Evolutionary conservation across 2,329 filamentous ascomycete species (phyloP).

Genomic region (Dothistroma pini): DNA sequence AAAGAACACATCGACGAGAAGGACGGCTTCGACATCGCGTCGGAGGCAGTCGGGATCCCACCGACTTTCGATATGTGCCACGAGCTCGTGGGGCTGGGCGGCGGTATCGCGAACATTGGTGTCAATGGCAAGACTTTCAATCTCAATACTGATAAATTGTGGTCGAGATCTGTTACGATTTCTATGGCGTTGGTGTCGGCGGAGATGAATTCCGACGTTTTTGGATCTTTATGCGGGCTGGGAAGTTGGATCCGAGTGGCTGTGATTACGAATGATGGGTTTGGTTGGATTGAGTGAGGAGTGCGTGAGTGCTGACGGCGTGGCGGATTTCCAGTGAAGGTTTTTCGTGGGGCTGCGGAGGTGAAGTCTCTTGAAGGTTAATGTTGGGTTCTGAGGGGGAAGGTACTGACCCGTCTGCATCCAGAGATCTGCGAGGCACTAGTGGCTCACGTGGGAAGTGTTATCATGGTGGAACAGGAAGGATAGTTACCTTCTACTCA

Average conservation of each 20-base stretch:
- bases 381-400: too few species aligned
- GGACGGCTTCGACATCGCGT: conserved; percentile 55
- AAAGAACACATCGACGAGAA: conserved; percentile 37
- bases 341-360: too few species aligned
- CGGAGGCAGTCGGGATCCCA: conserved; percentile 56
- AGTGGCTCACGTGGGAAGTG: too few species aligned
- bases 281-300: background rate
- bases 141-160: conserved; percentile 53
- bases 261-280: conserved; percentile 28
- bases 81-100: conserved; percentile 52
- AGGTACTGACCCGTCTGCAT: too few species aligned
- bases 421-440: background rate
- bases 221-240: conserved; percentile 23
- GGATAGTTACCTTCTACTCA: too few species aligned
- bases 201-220: conserved; percentile 28
- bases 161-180: conserved; percentile 46
- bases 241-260: conserved; percentile 24
- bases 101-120: conserved; percentile 55
- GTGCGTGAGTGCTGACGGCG: background rate
- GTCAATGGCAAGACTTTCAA: conserved; percentile 55
- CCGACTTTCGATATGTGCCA: conserved; percentile 52
- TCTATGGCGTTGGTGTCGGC: conserved; percentile 28
- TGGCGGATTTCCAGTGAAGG: too few species aligned
- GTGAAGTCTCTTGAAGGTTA: too few species aligned
- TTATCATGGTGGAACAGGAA: too few species aligned